Percentiles rank a stretch among this genome's conserved stretches.
phyloP scores from a whole-genome alignment of 352 stramenopile genomes.

The Discostella stelligera region DNA sequence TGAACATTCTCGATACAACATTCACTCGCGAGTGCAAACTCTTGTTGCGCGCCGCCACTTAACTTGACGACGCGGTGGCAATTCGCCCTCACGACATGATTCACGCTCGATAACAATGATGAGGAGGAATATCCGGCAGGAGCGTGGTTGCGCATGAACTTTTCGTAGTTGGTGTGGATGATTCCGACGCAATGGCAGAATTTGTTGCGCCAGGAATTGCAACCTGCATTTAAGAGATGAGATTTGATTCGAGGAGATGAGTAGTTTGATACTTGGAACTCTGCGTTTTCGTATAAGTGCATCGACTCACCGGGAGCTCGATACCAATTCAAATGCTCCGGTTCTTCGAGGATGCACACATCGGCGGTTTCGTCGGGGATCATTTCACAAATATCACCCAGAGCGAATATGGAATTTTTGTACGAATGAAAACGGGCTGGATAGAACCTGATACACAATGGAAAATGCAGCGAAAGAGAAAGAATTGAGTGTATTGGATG shows the following conservation, averaged over 20 bases:
- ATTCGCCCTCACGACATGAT: constrained; percentile 81
- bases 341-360: constrained; percentile 80
- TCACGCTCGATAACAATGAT: constrained; percentile 31
- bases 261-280: too few species aligned
- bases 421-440: constrained; percentile 68
- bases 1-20: constrained; percentile 82
- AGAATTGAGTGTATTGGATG: not conserved
- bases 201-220: constrained; percentile 66
- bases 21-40: constrained; percentile 82
- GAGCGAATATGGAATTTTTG: constrained; percentile 75
- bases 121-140: constrained; percentile 39
- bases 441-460: constrained; percentile 56
- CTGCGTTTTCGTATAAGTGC: not conserved
- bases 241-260: not conserved
- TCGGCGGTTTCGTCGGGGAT: constrained; percentile 52
- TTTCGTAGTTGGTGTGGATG: constrained; percentile 84
- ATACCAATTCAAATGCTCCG: constrained; percentile 87
- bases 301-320: constrained; percentile 52
- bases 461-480: not conserved
- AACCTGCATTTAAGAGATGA: not conserved
- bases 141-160: constrained; percentile 66
- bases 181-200: constrained; percentile 81
- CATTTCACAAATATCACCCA: constrained; percentile 69
- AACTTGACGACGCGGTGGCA: constrained; percentile 86
- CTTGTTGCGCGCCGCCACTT: constrained; percentile 75